These are phyloP conservation scores for Centaurea solstitialis DNA, from an alignment of 129 eudicot genomes.

Conservation along the genomic window DNA sequence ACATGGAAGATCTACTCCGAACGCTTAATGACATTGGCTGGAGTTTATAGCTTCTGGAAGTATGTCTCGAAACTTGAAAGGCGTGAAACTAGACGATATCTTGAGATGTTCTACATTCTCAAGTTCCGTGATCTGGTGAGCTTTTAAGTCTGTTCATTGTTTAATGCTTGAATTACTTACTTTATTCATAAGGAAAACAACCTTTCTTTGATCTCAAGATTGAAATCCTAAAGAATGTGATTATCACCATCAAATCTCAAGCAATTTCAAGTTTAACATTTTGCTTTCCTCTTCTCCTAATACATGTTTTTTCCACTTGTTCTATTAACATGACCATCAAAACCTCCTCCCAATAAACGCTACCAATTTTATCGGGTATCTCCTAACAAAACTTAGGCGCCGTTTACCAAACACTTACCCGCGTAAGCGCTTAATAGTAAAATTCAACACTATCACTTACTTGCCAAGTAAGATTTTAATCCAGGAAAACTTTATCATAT, in stretches of 20 bases:
- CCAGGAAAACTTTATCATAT: no score
- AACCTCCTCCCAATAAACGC: not conserved
- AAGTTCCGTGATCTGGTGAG: conserved; percentile 93
- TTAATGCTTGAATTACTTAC: not conserved
- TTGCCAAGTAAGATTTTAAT: no score
- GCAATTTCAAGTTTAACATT: not conserved
- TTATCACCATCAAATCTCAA: not conserved
- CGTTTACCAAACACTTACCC: no score
- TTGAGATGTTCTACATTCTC: conserved; percentile 98
- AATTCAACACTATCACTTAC: no score
- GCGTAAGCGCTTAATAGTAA: no score
- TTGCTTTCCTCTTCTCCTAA: not conserved
- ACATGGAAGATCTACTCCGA: conserved; percentile 97
- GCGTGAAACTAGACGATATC: conserved; percentile 91
- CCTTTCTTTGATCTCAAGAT: not conserved
- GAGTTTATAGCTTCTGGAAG: conserved; percentile 98
- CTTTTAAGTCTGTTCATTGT: not conserved
- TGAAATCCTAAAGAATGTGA: not conserved
- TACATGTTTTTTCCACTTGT: not conserved
- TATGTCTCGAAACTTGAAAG: conserved; percentile 91
- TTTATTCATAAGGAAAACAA: not conserved
- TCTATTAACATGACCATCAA: not conserved
- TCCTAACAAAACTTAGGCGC: not conserved
- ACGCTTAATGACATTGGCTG: conserved; percentile 89
- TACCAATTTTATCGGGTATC: not conserved